Evolutionary conservation across 495 filamentous ascomycete species (phyloP).

Genomic region (Neurospora pannonica): DNA sequence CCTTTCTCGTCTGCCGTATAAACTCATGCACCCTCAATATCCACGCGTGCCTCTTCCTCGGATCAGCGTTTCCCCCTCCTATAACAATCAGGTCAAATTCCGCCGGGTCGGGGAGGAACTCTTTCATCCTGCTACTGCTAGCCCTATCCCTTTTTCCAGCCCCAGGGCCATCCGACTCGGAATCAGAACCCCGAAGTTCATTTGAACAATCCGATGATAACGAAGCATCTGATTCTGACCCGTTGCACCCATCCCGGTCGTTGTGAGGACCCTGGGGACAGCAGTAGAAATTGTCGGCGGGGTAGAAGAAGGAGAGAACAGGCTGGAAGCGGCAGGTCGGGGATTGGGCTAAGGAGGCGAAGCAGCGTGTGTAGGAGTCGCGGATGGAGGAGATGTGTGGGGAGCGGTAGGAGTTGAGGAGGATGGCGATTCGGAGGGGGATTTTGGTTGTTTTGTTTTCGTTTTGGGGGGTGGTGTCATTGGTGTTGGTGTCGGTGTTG

Average conservation of each 20-base stretch:
- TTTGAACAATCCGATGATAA: not conserved
- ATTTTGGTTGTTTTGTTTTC: not conserved
- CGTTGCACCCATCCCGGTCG: not conserved
- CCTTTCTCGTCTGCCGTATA: conserved; percentile 25
- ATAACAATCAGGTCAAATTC: conserved; percentile 39
- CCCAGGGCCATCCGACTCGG: not conserved
- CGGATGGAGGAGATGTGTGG: conserved; percentile 27
- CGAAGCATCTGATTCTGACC: not conserved
- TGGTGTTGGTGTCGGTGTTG: not conserved
- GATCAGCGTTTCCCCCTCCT: conserved; percentile 38
- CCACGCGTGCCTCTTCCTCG: conserved; percentile 33
- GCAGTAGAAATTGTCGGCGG: conserved; percentile 22
- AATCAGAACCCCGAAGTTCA: not conserved
- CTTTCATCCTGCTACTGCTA: not conserved
- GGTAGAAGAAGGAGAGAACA: conserved; percentile 30
- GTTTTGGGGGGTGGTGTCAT: not conserved
- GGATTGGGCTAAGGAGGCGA: conserved; percentile 18
- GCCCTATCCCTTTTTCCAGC: not conserved
- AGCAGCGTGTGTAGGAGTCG: conserved; percentile 31
- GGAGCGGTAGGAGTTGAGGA: conserved; percentile 36
- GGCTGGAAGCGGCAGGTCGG: conserved; percentile 3
- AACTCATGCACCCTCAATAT: conserved; percentile 35
- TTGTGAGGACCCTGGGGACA: not conserved
- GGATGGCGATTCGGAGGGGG: conserved; percentile 29
- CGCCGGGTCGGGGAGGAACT: conserved; percentile 29